A percentile compares a stretch with the other conserved stretches of the same genome.
Conservation (phyloP, 1,139 yeast genomes). For the Candida dubliniensis region DNA sequence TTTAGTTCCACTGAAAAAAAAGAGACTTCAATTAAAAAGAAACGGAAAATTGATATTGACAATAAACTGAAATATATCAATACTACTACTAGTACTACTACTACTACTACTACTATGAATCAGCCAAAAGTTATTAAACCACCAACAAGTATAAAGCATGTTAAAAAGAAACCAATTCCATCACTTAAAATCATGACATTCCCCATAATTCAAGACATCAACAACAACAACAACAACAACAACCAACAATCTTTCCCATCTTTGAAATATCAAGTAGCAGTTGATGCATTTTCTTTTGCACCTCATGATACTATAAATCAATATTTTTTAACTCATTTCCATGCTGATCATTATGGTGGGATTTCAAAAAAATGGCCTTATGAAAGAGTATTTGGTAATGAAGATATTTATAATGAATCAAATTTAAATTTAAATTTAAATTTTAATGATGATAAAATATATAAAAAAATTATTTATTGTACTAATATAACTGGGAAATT, state of each 20-base stretch:
- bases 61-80: too few species aligned
- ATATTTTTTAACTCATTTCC: constrained; percentile 80
- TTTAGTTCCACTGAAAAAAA: constrained; percentile 3
- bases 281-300: constrained; percentile 67
- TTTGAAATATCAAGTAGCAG: constrained; percentile 42
- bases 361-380: constrained; percentile 71
- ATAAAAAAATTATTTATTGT: constrained; percentile 56
- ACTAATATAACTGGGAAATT: constrained; percentile 66
- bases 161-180: constrained; percentile 47
- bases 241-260: neutral
- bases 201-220: constrained; percentile 16
- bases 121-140: constrained; percentile 20
- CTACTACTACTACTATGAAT: constrained; percentile 10
- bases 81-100: constrained; percentile 1
- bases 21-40: constrained; percentile 12
- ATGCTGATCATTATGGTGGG: constrained; percentile 92
- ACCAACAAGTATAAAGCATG: constrained; percentile 20
- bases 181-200: constrained; percentile 53
- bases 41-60: constrained; percentile 13
- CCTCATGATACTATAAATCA: constrained; percentile 45
- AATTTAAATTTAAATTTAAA: constrained; percentile 19
- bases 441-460: constrained; percentile 42
- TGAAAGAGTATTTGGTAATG: constrained; percentile 36
- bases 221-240: constrained; percentile 1
- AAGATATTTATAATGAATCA: too few species aligned